Base-by-base conservation (phyloP, 257 asterid species). In the Lycium ferocissimum region DNA sequence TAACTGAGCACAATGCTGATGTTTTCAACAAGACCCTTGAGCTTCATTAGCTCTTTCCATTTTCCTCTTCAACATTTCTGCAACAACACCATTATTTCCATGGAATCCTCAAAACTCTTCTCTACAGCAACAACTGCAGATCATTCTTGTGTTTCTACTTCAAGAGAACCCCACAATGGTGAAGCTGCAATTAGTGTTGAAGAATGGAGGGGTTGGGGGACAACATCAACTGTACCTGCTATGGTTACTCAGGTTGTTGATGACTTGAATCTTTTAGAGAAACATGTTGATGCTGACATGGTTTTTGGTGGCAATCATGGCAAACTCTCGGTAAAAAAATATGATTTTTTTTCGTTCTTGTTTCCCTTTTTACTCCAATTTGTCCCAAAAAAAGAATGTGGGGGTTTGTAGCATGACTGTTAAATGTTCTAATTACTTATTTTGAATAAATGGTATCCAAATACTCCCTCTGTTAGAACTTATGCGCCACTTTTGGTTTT, bases 181-280 rank as follows among this genome's bases (percentile, higher is more conserved):
- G 71, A 75, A 75, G 43, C 43, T 84, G n/a, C 86, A 80, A 67
- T 97, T 37, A 92, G 94, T 89, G 88, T 91, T 3, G 86, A 91
- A 89, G 99, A 97, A 92, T 97, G 99, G 99, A 95, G 91, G 91
- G 91, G 91, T 56, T 97, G 98, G 98, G 99, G 98, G 18, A 85
- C 93, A 62, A 81, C 69, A 18, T 95, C 98, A 26, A 91, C 98
- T 70, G 91, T 97, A 17, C 99, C 99, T 9, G 85, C 92, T 6
- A 90, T 93, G 98, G 98, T 97, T 83, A 85, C 87, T 79, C 92
- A 92, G 90, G 93, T 95, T 75, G 91, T 97, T 82, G 88, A 85
- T 13, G 98, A 95, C 72, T 90, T 97, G 91, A 97, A 91, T 90
- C 93, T 94, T 78, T 84, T 97, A 92, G 95, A 93, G 79, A 85